Evolutionary conservation across 2,329 filamentous ascomycete species (phyloP).

Genomic region (Corniculantispora saksenae): DNA sequence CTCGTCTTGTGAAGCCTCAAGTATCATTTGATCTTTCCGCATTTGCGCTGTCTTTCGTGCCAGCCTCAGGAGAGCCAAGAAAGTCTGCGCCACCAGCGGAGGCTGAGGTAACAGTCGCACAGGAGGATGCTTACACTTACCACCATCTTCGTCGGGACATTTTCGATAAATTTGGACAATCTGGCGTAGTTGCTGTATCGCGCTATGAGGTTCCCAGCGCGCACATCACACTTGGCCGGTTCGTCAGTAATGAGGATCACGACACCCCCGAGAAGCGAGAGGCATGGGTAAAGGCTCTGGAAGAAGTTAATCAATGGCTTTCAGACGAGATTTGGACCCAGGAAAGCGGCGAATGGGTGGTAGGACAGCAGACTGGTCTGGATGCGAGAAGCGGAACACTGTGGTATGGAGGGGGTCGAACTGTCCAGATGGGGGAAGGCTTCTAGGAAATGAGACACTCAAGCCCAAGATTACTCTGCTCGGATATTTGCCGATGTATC

Average conservation of each 20-base stretch:
- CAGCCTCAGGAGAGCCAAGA: conserved; percentile 64
- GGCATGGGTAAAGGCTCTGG: conserved; percentile 67
- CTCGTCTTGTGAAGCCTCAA: conserved; percentile 77
- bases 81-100: conserved; percentile 39
- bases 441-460: conserved; percentile 44
- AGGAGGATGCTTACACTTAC: no score
- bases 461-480: no score
- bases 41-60: conserved; percentile 85
- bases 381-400: conserved; percentile 73
- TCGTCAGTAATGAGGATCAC: conserved; percentile 66
- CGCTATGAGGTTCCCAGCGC: no score
- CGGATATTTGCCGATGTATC: no score
- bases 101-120: no score
- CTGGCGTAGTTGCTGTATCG: no score
- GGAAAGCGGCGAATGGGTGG: conserved; percentile 67
- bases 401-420: conserved; percentile 86
- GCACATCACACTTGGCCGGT: no score
- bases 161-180: no score
- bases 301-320: conserved; percentile 76
- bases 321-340: conserved; percentile 69
- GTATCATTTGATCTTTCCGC: conserved; percentile 84
- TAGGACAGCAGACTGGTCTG: conserved; percentile 80
- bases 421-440: conserved; percentile 62
- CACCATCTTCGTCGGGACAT: no score
- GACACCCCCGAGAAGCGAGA: conserved; percentile 58